Evolutionary conservation across 2,329 filamentous ascomycete genomes (phyloP).

Genomic region (Teratosphaeria zuluensis): DNA sequence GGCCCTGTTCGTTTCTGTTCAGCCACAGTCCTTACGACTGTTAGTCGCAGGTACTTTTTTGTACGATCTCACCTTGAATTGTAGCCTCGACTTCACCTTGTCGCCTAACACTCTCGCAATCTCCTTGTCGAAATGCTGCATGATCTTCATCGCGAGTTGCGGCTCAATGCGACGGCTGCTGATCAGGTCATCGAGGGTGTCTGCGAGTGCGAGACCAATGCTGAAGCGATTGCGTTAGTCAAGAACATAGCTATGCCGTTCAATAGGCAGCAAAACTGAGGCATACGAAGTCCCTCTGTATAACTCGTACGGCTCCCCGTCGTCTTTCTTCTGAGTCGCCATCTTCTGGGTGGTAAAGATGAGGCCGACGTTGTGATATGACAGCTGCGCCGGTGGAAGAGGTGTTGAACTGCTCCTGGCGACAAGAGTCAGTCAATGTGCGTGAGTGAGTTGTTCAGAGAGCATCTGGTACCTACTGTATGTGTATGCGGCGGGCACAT

Average conservation of each 20-base stretch:
- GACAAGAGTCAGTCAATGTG: not conserved
- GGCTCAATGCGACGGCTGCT: constrained; percentile 91
- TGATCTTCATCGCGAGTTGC: constrained; percentile 96
- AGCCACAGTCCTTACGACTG: not conserved
- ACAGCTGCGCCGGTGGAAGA: not conserved
- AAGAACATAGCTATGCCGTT: constrained; percentile 5
- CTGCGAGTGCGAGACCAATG: constrained; percentile 85
- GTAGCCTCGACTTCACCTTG: constrained; percentile 80
- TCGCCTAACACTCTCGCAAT: constrained; percentile 87
- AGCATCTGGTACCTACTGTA: not conserved
- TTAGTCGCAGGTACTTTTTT: not conserved
- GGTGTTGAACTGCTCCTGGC: not conserved
- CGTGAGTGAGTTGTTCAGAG: not conserved
- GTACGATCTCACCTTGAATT: constrained; percentile 68
- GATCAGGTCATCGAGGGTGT: constrained; percentile 95
- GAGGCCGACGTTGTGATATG: not conserved
- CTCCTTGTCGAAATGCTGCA: constrained; percentile 87
- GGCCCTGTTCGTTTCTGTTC: constrained; percentile 51
- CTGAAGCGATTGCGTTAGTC: constrained; percentile 37
- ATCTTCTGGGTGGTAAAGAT: constrained; percentile 4
- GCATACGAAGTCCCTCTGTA: constrained; percentile 96
- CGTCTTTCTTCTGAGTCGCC: constrained; percentile 21
- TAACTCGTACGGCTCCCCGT: constrained; percentile 68
- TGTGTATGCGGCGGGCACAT: not conserved
- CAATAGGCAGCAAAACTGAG: constrained; percentile 8